A percentile compares a stretch with the other conserved stretches of the same genome.
These are phyloP conservation scores for Asterophora lycoperdoides DNA, from an alignment of 768 basidiomycete genomes.

Conservation along the genomic window DNA sequence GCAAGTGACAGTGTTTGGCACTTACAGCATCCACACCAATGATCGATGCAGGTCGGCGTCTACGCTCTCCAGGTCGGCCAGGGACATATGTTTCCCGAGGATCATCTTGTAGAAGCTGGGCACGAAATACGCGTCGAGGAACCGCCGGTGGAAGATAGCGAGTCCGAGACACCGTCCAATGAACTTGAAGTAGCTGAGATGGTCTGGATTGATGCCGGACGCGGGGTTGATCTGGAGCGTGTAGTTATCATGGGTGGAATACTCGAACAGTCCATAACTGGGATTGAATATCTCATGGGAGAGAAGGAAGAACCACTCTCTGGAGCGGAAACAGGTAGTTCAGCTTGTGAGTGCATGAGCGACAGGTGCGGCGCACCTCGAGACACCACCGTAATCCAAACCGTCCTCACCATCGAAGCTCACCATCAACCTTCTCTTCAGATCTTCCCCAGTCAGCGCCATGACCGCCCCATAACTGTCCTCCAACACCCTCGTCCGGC, in stretches of 20 bases:
- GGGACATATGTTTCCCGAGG: constrained; percentile 51
- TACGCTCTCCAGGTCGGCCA: constrained; percentile 66
- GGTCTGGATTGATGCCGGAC: constrained; percentile 72
- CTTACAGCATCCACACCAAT: constrained; percentile 72
- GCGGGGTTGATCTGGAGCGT: constrained; percentile 78
- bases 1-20: constrained; percentile 8
- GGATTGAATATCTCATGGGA: constrained; percentile 84
- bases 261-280: constrained; percentile 78
- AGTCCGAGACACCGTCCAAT: constrained; percentile 71
- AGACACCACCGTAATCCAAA: constrained; percentile 74
- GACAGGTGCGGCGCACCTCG: constrained; percentile 41
- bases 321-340: constrained; percentile 22
- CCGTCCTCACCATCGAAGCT: constrained; percentile 80
- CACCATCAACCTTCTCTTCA: constrained; percentile 69
- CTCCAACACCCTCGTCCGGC: constrained; percentile 77
- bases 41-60: constrained; percentile 68
- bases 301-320: constrained; percentile 85
- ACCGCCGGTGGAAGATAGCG: constrained; percentile 73
- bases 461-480: constrained; percentile 85
- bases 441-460: constrained; percentile 66
- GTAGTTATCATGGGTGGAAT: constrained; percentile 76
- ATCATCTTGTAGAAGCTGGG: constrained; percentile 81
- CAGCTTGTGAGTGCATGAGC: constrained; percentile 1
- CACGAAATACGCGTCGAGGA: constrained; percentile 78
- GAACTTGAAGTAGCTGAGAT: constrained; percentile 78